Conservation (phyloP, 1,284 basidiomycete genomes). For the Puccinia brachypodii region DNA sequence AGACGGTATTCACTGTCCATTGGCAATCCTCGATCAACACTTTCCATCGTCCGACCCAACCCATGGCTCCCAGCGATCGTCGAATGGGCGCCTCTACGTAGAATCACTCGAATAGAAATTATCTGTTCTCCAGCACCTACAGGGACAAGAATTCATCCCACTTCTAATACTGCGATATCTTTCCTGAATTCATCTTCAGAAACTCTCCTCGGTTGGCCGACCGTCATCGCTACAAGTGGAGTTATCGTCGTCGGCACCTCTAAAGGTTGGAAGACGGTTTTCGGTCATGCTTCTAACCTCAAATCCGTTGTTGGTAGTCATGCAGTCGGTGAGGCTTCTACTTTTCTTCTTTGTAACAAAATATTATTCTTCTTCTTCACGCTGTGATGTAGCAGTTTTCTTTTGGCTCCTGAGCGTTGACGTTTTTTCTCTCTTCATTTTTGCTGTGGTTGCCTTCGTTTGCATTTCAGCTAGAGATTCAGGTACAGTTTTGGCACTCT, state of each 20-base stretch:
- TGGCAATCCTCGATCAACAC: background rate
- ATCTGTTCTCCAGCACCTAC: background rate
- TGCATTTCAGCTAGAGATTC: slow-evolving; percentile 62
- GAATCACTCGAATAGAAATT: slow-evolving; percentile 33
- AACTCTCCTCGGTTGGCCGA: slow-evolving; percentile 65
- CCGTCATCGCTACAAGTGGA: slow-evolving; percentile 79
- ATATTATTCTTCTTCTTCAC: no score
- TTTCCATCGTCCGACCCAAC: background rate
- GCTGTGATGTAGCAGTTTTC: slow-evolving; percentile 3
- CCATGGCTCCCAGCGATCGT: background rate
- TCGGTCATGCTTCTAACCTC: slow-evolving; percentile 84
- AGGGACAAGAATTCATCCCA: background rate
- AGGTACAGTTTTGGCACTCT: slow-evolving; percentile 83
- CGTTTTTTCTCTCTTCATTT: background rate
- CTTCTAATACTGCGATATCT: background rate
- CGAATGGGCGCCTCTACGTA: slow-evolving; percentile 27
- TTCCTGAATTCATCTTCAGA: slow-evolving; percentile 16
- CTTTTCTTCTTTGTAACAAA: no score
- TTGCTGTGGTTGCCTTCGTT: background rate
- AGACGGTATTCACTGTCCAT: no score
- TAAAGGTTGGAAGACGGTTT: slow-evolving; percentile 74
- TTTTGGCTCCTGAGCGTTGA: background rate
- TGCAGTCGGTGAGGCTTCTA: slow-evolving; percentile 62
- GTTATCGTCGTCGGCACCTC: slow-evolving; percentile 86
- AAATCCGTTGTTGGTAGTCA: slow-evolving; percentile 74